Conservation (phyloP, 2,329 filamentous ascomycete genomes). For the Trichocomaceae sp. region DNA sequence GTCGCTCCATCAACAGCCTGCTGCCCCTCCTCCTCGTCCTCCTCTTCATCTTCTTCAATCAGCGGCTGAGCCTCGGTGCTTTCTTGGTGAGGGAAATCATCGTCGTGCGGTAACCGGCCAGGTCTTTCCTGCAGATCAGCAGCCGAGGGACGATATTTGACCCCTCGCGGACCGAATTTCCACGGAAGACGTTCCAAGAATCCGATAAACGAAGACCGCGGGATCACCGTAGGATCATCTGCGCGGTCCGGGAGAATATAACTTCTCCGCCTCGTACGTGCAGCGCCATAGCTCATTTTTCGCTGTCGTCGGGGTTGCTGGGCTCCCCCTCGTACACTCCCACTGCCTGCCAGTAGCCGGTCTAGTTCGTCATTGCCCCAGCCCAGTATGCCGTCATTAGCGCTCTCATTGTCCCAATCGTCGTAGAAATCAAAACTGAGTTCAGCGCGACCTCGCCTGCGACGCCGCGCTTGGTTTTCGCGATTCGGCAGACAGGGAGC, state of each 20-base stretch:
- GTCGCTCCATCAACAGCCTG: conserved; percentile 18
- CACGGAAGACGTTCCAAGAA: conserved; percentile 80
- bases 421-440: conserved; percentile 96
- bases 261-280: conserved; percentile 55
- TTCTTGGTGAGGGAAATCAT: conserved; percentile 26
- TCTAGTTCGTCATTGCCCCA: conserved; percentile 87
- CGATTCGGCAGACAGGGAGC: conserved; percentile 61
- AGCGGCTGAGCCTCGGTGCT: conserved; percentile 49
- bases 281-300: conserved; percentile 86
- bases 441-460: conserved; percentile 64
- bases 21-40: conserved; percentile 46
- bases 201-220: conserved; percentile 75
- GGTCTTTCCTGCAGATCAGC: conserved; percentile 87
- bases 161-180: conserved; percentile 67
- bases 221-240: conserved; percentile 78
- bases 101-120: conserved; percentile 52
- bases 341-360: conserved; percentile 66
- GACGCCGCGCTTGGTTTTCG: conserved; percentile 63
- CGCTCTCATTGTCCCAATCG: conserved; percentile 73
- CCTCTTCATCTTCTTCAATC: conserved; percentile 55
- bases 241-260: conserved; percentile 49
- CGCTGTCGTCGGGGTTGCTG: conserved; percentile 66
- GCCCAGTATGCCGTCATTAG: conserved; percentile 56
- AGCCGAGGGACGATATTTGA: conserved; percentile 84
- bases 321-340: conserved; percentile 31